These are phyloP conservation scores for Paramicrosporidium saccamoebae DNA, from an alignment of 371 early-diverging fungal genomes.

Conservation along the genomic window DNA sequence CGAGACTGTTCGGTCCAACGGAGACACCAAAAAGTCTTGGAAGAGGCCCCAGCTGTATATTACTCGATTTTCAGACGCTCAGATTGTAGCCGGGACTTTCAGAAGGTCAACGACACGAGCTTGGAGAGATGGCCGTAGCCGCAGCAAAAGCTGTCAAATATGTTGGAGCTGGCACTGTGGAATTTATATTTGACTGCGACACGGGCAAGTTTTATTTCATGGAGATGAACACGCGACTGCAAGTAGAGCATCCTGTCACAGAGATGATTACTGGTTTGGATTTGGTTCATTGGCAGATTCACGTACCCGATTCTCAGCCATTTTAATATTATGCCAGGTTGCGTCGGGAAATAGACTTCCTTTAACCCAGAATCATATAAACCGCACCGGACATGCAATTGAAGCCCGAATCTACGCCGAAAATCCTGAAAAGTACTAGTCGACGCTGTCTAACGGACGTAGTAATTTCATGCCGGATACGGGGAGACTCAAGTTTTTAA, in stretches of 20 bases:
- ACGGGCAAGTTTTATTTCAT: conserved; percentile 72
- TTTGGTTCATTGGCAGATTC: conserved; percentile 68
- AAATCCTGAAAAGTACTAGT: conserved; percentile 37
- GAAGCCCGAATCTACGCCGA: conserved; percentile 94
- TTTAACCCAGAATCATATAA: conserved; percentile 24
- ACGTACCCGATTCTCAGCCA: conserved; percentile 6
- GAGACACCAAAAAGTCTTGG: conserved; percentile 86
- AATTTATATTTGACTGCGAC: conserved; percentile 75
- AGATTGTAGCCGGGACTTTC: conserved; percentile 43
- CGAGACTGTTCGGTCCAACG: conserved; percentile 92
- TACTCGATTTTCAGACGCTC: conserved; percentile 3
- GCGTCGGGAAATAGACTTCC: conserved; percentile 53
- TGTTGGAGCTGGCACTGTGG: conserved; percentile 81
- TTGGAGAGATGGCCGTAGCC: conserved; percentile 67
- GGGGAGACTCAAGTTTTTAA: conserved; percentile 43
- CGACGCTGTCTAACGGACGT: too few relatives aligned
- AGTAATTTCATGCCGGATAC: conserved; percentile 74
- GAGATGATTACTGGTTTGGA: conserved; percentile 81
- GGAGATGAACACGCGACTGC: conserved; percentile 86
- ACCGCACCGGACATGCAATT: conserved; percentile 54
- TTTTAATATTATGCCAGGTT: conserved; percentile 11
- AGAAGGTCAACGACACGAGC: conserved; percentile 21
- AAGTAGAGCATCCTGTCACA: conserved; percentile 88
- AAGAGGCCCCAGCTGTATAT: conserved; percentile 38
- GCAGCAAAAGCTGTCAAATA: conserved; percentile 70